Evolutionary conservation across 768 basidiomycete species (phyloP).

Genomic region (Boletus patriciae): DNA sequence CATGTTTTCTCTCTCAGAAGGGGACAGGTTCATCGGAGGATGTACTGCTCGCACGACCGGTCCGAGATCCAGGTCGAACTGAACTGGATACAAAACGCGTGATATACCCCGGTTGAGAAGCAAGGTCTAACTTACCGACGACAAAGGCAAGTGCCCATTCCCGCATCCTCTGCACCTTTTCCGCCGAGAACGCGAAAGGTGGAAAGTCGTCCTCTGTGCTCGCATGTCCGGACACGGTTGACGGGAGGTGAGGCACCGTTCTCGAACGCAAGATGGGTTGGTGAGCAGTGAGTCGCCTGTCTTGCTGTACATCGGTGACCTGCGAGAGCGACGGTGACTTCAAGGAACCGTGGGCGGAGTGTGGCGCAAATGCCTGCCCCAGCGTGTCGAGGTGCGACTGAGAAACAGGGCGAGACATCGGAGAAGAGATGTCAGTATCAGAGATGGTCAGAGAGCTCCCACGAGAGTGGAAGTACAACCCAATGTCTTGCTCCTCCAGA

Average conservation of each 20-base stretch:
- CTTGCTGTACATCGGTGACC: constrained; percentile 20
- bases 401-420: constrained; percentile 20
- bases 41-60: constrained; percentile 73
- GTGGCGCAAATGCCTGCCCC: not conserved
- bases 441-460: constrained; percentile 26
- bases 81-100: constrained; percentile 46
- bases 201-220: constrained; percentile 41
- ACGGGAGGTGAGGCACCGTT: constrained; percentile 45
- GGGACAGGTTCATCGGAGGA: constrained; percentile 62
- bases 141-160: constrained; percentile 70
- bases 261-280: constrained; percentile 43
- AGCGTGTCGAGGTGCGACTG: constrained; percentile 8
- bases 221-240: constrained; percentile 28
- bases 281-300: constrained; percentile 10
- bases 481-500: constrained; percentile 34
- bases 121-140: constrained; percentile 49
- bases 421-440: constrained; percentile 24
- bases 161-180: constrained; percentile 49
- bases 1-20: constrained; percentile 81
- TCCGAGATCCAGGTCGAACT: constrained; percentile 88
- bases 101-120: not conserved
- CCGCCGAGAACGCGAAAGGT: constrained; percentile 48
- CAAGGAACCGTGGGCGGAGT: constrained; percentile 10
- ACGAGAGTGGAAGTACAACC: constrained; percentile 23
- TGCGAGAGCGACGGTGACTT: constrained; percentile 39